phyloP scores from a whole-genome alignment of 2,329 filamentous ascomycete genomes.

The Trichoderma breve region DNA sequence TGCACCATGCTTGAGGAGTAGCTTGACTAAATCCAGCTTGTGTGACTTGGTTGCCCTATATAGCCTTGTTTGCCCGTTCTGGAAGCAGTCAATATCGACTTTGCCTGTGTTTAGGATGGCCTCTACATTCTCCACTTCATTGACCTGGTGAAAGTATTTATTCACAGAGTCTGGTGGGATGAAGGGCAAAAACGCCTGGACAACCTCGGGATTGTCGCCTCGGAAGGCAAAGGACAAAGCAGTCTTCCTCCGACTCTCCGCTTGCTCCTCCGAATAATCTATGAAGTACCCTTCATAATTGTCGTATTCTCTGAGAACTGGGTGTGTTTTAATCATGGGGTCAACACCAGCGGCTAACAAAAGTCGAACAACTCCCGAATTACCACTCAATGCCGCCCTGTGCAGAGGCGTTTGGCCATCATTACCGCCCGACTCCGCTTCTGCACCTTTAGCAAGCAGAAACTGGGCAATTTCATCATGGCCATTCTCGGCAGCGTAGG shows the following conservation, averaged over 20 bases:
- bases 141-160: background rate
- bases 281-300: background rate
- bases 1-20: background rate
- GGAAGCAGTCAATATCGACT: background rate
- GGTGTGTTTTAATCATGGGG: background rate
- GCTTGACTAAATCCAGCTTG: background rate
- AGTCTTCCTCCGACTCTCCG: background rate
- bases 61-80: background rate
- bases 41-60: background rate
- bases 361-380: background rate
- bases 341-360: background rate
- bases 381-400: background rate
- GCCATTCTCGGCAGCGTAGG: background rate
- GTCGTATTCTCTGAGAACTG: background rate
- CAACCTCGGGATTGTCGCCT: background rate
- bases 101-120: background rate
- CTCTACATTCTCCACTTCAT: background rate
- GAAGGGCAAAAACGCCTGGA: background rate
- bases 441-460: background rate
- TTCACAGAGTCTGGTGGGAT: background rate
- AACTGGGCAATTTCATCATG: background rate
- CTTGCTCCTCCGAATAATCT: background rate
- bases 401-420: background rate
- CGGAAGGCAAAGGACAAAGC: background rate
- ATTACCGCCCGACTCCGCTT: background rate